Evolutionary conservation across 2,329 filamentous ascomycete species (phyloP), one percentile per base, ranked within the genome.

Genomic region (Rhynchosporium agropyri): DNA sequence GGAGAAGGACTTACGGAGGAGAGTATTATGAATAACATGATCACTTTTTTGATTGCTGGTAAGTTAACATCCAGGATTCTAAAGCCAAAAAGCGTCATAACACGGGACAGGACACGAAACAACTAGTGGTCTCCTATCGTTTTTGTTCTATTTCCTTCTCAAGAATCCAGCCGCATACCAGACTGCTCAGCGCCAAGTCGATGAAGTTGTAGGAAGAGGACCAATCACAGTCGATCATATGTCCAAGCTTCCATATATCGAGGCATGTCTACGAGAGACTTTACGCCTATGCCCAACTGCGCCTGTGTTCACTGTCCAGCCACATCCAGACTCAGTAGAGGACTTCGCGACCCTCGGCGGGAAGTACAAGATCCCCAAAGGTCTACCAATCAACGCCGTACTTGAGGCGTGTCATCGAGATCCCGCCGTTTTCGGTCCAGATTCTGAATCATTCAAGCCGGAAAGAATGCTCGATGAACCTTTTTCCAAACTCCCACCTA

Each of bases 401-500:
- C 71, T 90, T 1, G 73, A 78, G 38, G 80, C 81, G 50, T 74
- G 84, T 3, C 88, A 91, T 46, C 73, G 81, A 0, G 89, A 92
- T 69, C 86, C 85, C 0, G 76, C 76, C 1, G 83, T 90, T 0
- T 92, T 79, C 55, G 89, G 89, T 0, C 80, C 83, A 0, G 87
- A 90, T 63, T 87, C 87, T 0, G 73, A 82, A 0, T 81, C 85
- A 26, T 92, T 90, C 76, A 81, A 80, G 60, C 89, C 90, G 0
- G 89, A 92, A 72, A 80, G 89, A 9, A 90, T 92, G 88, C 75
- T 88, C 0, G 86, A 90, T 45, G 88, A 87, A 13, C 80, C 83
- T 29, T 92, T 91, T 69, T 83, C 85, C 64, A 83, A 84, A 42
- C 79, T 89, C 6, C 87, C 84, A 33, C 80, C 80, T 29, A 84